Evolutionary conservation across 1,284 basidiomycete genomes (phyloP).

Genomic region (Paramarasmius palmivorus): DNA sequence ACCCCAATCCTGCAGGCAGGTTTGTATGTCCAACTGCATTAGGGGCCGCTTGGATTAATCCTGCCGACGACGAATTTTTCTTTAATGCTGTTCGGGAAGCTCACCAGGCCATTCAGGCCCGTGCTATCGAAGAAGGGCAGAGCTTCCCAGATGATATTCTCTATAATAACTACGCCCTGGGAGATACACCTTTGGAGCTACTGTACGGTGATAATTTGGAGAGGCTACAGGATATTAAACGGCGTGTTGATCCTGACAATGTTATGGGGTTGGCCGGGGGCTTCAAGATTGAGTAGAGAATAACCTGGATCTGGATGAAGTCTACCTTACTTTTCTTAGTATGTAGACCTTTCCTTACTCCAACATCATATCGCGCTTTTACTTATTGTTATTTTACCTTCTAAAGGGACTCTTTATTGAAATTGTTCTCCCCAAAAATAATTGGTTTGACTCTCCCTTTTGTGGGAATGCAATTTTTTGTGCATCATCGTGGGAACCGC

Average conservation of each 20-base stretch:
- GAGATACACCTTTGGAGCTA: not conserved
- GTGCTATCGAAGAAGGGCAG: conserved; percentile 1
- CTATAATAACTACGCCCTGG: not conserved
- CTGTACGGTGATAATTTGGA: not conserved
- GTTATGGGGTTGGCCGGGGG: not conserved
- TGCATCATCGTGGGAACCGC: too few relatives aligned
- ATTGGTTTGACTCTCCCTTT: too few relatives aligned
- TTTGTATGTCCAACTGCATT: not conserved
- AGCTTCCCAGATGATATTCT: not conserved
- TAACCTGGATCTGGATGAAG: too few relatives aligned
- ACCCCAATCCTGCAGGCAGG: not conserved
- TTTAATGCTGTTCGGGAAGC: not conserved
- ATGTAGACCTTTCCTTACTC: too few relatives aligned
- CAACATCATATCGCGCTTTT: too few relatives aligned
- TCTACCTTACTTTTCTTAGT: too few relatives aligned
- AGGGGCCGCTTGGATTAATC: not conserved
- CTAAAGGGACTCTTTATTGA: too few relatives aligned
- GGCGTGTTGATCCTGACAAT: not conserved
- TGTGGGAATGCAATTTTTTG: too few relatives aligned
- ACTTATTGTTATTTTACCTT: too few relatives aligned
- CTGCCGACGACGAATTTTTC: not conserved
- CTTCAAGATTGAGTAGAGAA: too few relatives aligned
- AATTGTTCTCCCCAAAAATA: too few relatives aligned
- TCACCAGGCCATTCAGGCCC: not conserved
- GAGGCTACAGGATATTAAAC: not conserved